Percentiles rank a stretch among this genome's conserved stretches.
Evolutionary conservation across 2,329 filamentous ascomycete genomes (phyloP).

Genomic region (Rhexocercosporidium sp.): DNA sequence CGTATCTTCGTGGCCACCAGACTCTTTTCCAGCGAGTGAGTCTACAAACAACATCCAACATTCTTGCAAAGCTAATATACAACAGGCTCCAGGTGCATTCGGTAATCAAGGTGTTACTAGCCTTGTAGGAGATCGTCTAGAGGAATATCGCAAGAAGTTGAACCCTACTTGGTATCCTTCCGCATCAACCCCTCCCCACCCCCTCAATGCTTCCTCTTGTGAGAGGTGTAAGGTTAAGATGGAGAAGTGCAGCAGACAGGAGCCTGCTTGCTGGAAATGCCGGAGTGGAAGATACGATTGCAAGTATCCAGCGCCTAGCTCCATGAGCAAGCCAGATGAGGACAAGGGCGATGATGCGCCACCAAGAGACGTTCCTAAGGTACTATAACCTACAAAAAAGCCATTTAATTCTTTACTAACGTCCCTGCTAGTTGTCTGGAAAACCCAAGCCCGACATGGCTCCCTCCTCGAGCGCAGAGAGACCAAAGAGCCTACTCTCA

Average conservation of each 20-base stretch:
- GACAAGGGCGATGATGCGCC: too few species aligned
- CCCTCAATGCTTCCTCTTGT: background rate
- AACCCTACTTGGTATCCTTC: background rate
- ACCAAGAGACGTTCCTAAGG: too few species aligned
- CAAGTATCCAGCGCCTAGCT: too few species aligned
- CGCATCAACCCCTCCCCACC: background rate
- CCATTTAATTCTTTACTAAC: too few species aligned
- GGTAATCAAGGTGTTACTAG: background rate
- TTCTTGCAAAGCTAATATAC: background rate
- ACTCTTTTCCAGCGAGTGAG: background rate
- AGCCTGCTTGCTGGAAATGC: background rate
- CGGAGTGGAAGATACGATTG: background rate
- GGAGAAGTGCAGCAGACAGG: background rate
- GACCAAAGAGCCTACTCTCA: background rate
- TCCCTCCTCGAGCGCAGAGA: background rate
- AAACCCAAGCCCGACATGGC: too few species aligned
- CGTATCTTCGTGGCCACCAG: background rate
- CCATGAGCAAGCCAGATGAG: too few species aligned
- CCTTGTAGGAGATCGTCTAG: background rate
- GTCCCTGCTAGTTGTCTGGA: too few species aligned
- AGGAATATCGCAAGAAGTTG: background rate
- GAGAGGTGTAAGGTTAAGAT: background rate
- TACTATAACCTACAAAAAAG: too few species aligned
- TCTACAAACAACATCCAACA: background rate
- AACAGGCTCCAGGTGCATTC: background rate